Base-by-base conservation (phyloP, 257 asterid genomes). In the Jaltomata sinuosa region DNA sequence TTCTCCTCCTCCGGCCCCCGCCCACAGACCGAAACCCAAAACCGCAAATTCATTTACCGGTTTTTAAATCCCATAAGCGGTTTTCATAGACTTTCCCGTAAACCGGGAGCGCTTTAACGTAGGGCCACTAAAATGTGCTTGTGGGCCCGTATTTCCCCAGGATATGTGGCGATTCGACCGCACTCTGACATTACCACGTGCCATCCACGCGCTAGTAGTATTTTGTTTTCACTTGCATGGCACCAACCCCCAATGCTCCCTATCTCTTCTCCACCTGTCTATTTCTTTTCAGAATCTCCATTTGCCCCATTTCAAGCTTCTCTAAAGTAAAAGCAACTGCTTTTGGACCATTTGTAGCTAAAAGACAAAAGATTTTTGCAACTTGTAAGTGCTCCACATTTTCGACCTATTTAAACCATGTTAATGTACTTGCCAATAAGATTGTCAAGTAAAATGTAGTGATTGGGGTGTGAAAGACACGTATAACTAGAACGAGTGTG, bases 91-190 rank as follows among this genome's bases (percentile, higher is more conserved):
- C 82, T 29, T 85, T 91, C 97, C 98, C 79, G 87, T 84, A 92
- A 91, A 94, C 93, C 94, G 87, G 98, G 98, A 94, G 92, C 72
- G 59, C 87, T 22, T 71, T 31, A 55, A 27, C 8, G 72, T 65
- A 91, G 92, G 42, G 85, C 87, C 84, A 2, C 82, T 27, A 31
- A 84, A 53, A 5, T 52, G 79, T 42, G 67, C 11, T 68, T 38
- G 79, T 78, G 88, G 87, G 86, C 25, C 77, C 81, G 18, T 62
- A 67, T 27, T 67, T 54, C 87, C 84, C 94, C 93, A 85, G 85
- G 82, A 89, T 80, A 90, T 89, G 95, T 89, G 97, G 97, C 94
- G 92, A 94, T 94, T 92, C 97, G 95, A 93, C 95, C 94, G 88
- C 90, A 31, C 88, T 85, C 94, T 94, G 95, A 91, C 94, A 87